Conservation (phyloP, 2,329 filamentous ascomycete genomes). For the Fusarium foetens region DNA sequence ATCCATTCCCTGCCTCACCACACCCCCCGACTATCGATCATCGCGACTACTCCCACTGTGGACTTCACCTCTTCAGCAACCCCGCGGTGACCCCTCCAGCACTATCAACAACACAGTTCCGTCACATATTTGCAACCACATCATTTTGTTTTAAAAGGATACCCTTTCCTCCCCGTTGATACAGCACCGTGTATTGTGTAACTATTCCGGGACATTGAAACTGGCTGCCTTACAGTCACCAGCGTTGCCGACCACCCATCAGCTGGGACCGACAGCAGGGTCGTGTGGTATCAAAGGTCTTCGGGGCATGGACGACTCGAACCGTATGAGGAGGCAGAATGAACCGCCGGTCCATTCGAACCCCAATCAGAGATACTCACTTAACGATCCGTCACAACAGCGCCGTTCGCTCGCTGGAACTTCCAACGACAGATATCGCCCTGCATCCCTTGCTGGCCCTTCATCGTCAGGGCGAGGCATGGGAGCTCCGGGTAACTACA, state of each 20-base stretch:
- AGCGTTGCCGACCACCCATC: constrained; percentile 67
- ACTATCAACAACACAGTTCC: constrained; percentile 21
- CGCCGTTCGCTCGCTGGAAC: constrained; percentile 49
- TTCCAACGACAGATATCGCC: constrained; percentile 58
- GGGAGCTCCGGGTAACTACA: constrained; percentile 67
- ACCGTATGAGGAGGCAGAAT: constrained; percentile 78
- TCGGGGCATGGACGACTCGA: constrained; percentile 82
- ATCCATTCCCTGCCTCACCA: constrained; percentile 43
- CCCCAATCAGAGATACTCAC: constrained; percentile 64
- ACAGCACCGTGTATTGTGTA: constrained; percentile 15
- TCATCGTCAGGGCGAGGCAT: constrained; percentile 60
- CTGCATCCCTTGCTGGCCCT: constrained; percentile 61
- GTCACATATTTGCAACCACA: constrained; percentile 6
- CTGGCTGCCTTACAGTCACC: constrained; percentile 42
- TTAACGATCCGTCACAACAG: constrained; percentile 61
- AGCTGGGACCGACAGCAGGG: constrained; percentile 69
- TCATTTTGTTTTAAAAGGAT: not conserved
- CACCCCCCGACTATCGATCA: constrained; percentile 41
- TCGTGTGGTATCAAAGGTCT: constrained; percentile 62
- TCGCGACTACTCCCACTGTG: constrained; percentile 41
- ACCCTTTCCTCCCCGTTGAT: constrained; percentile 9
- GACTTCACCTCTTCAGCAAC: constrained; percentile 37
- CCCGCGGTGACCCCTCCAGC: constrained; percentile 44
- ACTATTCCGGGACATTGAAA: constrained; percentile 29
- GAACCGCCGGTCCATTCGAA: constrained; percentile 73